Evolutionary conservation across 495 filamentous ascomycete species (phyloP).

Genomic region (Tuber indicum): DNA sequence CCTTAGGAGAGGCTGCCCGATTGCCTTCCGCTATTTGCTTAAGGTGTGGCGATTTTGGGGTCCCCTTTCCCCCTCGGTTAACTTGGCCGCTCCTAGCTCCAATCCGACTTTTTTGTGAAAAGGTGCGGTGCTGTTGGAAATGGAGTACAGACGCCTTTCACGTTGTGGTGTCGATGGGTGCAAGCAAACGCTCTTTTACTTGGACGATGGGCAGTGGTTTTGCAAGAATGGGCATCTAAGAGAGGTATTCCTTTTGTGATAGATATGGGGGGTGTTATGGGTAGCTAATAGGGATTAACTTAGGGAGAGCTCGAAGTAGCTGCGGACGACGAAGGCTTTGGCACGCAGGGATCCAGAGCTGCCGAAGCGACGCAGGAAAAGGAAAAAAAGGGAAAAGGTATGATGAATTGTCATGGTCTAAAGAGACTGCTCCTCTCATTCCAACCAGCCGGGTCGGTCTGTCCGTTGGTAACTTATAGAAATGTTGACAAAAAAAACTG

Average conservation of each 20-base stretch:
- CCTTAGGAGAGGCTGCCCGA: no score
- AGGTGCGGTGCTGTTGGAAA: constrained; percentile 15
- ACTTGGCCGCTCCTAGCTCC: no score
- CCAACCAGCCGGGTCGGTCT: neutral
- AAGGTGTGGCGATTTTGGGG: no score
- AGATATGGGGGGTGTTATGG: neutral
- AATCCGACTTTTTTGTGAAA: no score
- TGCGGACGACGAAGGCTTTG: constrained; percentile 71
- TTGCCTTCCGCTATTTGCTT: no score
- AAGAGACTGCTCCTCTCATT: neutral
- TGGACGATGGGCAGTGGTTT: constrained; percentile 61
- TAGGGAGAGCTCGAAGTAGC: constrained; percentile 49
- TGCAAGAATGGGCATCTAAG: constrained; percentile 63
- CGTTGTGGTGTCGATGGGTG: constrained; percentile 60
- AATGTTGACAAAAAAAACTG: neutral
- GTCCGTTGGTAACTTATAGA: neutral
- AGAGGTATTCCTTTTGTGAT: constrained; percentile 45
- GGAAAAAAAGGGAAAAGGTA: constrained; percentile 52
- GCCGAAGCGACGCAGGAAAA: constrained; percentile 52
- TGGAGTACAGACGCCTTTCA: constrained; percentile 55
- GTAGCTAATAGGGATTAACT: constrained; percentile 9
- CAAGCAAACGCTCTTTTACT: constrained; percentile 54
- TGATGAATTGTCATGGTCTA: constrained; percentile 12
- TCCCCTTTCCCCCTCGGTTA: no score
- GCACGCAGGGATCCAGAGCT: constrained; percentile 55